phyloP scores from a whole-genome alignment of 305 asterid genomes.

The Solanum chacoense region DNA sequence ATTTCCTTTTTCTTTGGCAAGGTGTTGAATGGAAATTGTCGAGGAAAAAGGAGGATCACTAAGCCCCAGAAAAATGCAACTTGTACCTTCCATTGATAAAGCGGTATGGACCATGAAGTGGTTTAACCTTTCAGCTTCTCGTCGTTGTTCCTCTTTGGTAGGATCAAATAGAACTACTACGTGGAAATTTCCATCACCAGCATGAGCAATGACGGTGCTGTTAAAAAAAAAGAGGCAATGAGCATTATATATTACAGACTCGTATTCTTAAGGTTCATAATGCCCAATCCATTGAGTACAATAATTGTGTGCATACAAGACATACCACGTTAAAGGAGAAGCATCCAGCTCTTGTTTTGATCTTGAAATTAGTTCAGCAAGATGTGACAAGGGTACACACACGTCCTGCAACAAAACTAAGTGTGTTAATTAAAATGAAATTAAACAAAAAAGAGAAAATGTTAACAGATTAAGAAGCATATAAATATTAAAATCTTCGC shows the following conservation, averaged over 20 bases:
- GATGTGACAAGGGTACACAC: slow-evolving; percentile 84
- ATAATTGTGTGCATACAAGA: neutral
- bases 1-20: neutral
- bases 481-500: neutral
- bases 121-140: slow-evolving; percentile 90
- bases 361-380: slow-evolving; percentile 73
- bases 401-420: slow-evolving; percentile 50
- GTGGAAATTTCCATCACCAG: slow-evolving; percentile 99
- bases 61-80: neutral
- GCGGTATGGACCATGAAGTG: slow-evolving; percentile 85
- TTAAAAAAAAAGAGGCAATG: neutral
- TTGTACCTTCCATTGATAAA: slow-evolving; percentile 83
- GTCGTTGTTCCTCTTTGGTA: slow-evolving; percentile 42
- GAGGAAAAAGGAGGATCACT: neutral
- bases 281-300: neutral
- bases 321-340: slow-evolving; percentile 70
- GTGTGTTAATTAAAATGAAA: neutral
- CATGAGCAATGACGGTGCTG: slow-evolving; percentile 97
- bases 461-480: neutral
- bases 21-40: neutral
- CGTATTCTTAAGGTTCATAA: neutral
- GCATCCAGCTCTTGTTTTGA: slow-evolving; percentile 71
- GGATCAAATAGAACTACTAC: slow-evolving; percentile 75
- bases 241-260: neutral
- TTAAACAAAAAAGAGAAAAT: neutral